A percentile compares a stretch with the other conserved stretches of the same genome.
Evolutionary conservation across 495 filamentous ascomycete species (phyloP).

Genomic region (Daldinia childiae): DNA sequence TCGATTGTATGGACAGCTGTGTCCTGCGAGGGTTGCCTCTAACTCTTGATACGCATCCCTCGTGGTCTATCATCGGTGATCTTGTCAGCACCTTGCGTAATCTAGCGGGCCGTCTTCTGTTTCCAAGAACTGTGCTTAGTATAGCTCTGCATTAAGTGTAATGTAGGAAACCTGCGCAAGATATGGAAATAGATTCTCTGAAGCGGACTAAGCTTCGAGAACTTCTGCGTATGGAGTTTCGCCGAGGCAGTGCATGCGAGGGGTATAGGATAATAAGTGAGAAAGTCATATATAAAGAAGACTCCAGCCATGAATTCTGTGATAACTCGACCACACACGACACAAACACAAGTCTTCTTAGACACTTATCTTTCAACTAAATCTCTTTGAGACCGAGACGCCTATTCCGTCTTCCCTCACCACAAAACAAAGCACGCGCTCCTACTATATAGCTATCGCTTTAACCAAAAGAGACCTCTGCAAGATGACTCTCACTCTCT

Average conservation of each 20-base stretch:
- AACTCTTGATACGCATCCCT: neutral
- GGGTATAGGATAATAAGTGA: neutral
- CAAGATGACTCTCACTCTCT: slow-evolving; percentile 46
- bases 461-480: neutral
- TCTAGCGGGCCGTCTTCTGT: slow-evolving; percentile 10
- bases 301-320: neutral
- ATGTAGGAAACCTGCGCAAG: neutral
- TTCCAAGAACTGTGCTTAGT: slow-evolving; percentile 1
- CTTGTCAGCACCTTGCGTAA: slow-evolving; percentile 25
- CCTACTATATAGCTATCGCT: neutral
- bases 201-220: neutral
- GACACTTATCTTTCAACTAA: neutral
- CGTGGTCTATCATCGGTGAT: slow-evolving; percentile 14
- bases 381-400: neutral
- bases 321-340: neutral
- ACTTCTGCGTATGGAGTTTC: neutral
- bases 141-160: neutral
- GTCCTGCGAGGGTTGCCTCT: neutral
- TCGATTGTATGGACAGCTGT: neutral
- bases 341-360: neutral
- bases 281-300: neutral
- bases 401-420: neutral
- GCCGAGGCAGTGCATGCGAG: neutral
- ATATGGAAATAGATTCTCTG: slow-evolving; percentile 8
- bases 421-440: neutral